phyloP scores from a whole-genome alignment of 352 stramenopile species.

The Pythium monospermum region DNA sequence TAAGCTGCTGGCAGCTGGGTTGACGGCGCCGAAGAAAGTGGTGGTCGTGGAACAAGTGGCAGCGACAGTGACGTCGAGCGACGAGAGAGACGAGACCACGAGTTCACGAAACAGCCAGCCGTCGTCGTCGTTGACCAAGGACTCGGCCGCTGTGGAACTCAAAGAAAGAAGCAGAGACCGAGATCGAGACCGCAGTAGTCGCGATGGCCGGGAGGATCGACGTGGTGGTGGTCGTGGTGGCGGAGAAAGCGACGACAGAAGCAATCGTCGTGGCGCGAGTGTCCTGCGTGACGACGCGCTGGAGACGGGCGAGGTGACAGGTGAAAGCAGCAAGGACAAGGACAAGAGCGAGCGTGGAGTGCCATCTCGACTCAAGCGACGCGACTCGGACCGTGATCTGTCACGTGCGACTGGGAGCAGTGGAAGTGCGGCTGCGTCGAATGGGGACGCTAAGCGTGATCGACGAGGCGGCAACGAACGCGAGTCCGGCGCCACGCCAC shows the following conservation, averaged over 20 bases:
- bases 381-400: slow-evolving; percentile 15
- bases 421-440: not conserved
- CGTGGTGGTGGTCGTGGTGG: slow-evolving; percentile 8
- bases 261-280: slow-evolving; percentile 11
- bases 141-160: too few species aligned
- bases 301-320: slow-evolving; percentile 19
- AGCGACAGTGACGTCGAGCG: slow-evolving; percentile 20
- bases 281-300: slow-evolving; percentile 16
- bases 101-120: too few species aligned
- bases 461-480: slow-evolving; percentile 17
- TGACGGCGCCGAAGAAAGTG: slow-evolving; percentile 22
- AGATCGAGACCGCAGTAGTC: slow-evolving; percentile 1
- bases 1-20: slow-evolving; percentile 34
- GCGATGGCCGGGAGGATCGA: too few species aligned
- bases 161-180: not conserved
- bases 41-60: slow-evolving; percentile 2
- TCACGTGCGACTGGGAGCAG: too few species aligned
- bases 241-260: slow-evolving; percentile 5
- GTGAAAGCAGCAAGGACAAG: slow-evolving; percentile 12
- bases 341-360: not conserved
- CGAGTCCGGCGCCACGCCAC: not conserved
- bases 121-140: too few species aligned
- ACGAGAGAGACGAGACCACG: slow-evolving; percentile 22
- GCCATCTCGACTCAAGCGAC: slow-evolving; percentile 14
- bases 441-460: slow-evolving; percentile 15